Percentiles rank a stretch among this genome's conserved stretches.
Evolutionary conservation across 495 filamentous ascomycete genomes (phyloP).

Genomic region (Hypoxylon crocopeplum): DNA sequence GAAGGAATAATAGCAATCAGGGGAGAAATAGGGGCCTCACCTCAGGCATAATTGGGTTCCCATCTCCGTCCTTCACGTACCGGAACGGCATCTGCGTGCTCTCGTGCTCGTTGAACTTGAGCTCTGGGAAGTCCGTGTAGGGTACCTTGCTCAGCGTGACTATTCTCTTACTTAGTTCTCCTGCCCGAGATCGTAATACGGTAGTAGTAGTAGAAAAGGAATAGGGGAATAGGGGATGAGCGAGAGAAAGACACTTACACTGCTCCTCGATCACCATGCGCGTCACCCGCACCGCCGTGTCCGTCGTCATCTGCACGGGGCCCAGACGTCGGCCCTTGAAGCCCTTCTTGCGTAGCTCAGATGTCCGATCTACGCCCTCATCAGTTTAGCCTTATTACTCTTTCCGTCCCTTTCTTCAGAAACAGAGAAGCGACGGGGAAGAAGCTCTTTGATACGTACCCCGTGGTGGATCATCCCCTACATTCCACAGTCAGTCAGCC

Average conservation of each 20-base stretch:
- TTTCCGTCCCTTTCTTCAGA: neutral
- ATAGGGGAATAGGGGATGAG: neutral
- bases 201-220: neutral
- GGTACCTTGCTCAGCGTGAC: slow-evolving; percentile 76
- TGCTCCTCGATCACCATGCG: slow-evolving; percentile 85
- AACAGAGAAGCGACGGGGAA: neutral
- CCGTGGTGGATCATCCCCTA: slow-evolving; percentile 93
- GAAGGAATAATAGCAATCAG: neutral
- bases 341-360: slow-evolving; percentile 90
- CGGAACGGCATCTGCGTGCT: slow-evolving; percentile 97
- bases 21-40: slow-evolving; percentile 59
- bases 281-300: slow-evolving; percentile 94
- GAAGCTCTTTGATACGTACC: slow-evolving; percentile 62
- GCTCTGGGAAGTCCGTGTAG: slow-evolving; percentile 86
- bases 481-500: no score
- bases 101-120: slow-evolving; percentile 88
- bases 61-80: slow-evolving; percentile 79
- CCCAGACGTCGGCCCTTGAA: slow-evolving; percentile 88
- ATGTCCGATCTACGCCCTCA: slow-evolving; percentile 76
- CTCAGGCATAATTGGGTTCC: slow-evolving; percentile 86
- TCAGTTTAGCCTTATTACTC: neutral
- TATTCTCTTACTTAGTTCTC: slow-evolving; percentile 39
- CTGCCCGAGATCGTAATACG: no score
- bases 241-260: slow-evolving; percentile 55
- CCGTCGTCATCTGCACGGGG: slow-evolving; percentile 97